Base-by-base conservation (phyloP, 768 basidiomycete species). In the Podaxis pistillaris region DNA sequence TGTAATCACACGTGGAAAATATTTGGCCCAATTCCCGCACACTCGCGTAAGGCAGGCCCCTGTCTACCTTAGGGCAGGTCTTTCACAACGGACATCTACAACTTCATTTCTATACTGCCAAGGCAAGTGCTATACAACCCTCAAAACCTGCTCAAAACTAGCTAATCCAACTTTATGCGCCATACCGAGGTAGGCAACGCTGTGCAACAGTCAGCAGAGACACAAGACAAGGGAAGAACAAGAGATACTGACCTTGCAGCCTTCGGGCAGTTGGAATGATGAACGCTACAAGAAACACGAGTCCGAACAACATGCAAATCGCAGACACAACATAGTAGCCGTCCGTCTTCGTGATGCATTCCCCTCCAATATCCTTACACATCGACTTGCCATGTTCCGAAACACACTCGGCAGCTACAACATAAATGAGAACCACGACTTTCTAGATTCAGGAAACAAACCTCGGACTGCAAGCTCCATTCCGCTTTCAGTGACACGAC, bases 311-410 rank as follows among this genome's bases (percentile, higher is more conserved):
- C 66, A 97, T 78, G 76, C 95, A 97, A n/a, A 94, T 70, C 5
- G 74, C 83, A 30, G 90, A 90, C 56, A 96, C 86, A 62, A 86
- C 82, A 74, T 95, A 98, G 75, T 96, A 98, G 11, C 97, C 97
- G 74, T 99, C 97, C 24, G 83, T 83, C 73, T 92, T 86, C 1
- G 89, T 92, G 54, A 91, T 78, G 73, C 97, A 99, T 44, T 79
- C 75, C 0, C 97, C 97, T 11, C 83, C 88, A 58, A 92, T 79
- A 2, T 86, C 84, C 22, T 82, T 78, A 74, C 97, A 98, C 4
- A 80, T 74, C 6, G 83, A 78, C 71, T 95, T 96, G 24, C 96
- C 97, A 63, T 88, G 87, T 12, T 98, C 96, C 4, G 94, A 93
- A 38, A 95, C 90, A 74, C 97, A 98, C 73, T 98, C 96, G 12